Percentiles rank a stretch among this genome's conserved stretches.
These are phyloP conservation scores for Cutaneotrichosporon cavernicola DNA, from an alignment of 1,284 basidiomycete genomes.

Conservation along the genomic window DNA sequence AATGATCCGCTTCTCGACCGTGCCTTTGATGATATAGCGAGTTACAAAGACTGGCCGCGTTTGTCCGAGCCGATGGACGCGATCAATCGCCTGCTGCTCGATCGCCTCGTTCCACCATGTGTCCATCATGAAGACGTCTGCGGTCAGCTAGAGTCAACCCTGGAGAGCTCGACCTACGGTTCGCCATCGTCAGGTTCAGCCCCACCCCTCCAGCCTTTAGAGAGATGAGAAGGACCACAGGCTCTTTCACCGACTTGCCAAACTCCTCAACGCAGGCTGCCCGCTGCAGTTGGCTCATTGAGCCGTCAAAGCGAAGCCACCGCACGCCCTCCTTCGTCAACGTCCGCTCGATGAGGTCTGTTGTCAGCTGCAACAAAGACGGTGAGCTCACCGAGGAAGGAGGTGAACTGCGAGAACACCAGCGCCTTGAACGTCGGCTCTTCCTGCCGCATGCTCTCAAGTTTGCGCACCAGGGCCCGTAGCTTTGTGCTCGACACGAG, in stretches of 20 bases:
- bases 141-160: slow-evolving; percentile 8
- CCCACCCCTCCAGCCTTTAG: slow-evolving; percentile 94
- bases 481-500: slow-evolving; percentile 78
- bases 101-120: slow-evolving; percentile 93
- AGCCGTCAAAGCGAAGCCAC: slow-evolving; percentile 86
- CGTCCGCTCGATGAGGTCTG: slow-evolving; percentile 72
- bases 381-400: slow-evolving; percentile 59
- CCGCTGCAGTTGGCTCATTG: slow-evolving; percentile 84
- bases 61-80: slow-evolving; percentile 57
- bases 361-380: background rate
- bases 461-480: slow-evolving; percentile 44
- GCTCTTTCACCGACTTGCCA: slow-evolving; percentile 64
- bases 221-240: slow-evolving; percentile 81
- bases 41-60: slow-evolving; percentile 72
- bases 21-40: slow-evolving; percentile 70
- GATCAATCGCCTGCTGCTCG: slow-evolving; percentile 73
- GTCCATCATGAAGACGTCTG: slow-evolving; percentile 93
- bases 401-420: slow-evolving; percentile 75
- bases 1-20: slow-evolving; percentile 72
- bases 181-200: slow-evolving; percentile 61
- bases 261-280: slow-evolving; percentile 73
- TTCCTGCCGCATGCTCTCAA: slow-evolving; percentile 42
- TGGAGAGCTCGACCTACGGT: slow-evolving; percentile 28
- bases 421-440: slow-evolving; percentile 80
- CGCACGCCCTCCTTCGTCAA: slow-evolving; percentile 71